Percentiles rank a stretch among this genome's conserved stretches.
Evolutionary conservation across 345 rosid genomes (phyloP).

Genomic region (Brassica nigra): DNA sequence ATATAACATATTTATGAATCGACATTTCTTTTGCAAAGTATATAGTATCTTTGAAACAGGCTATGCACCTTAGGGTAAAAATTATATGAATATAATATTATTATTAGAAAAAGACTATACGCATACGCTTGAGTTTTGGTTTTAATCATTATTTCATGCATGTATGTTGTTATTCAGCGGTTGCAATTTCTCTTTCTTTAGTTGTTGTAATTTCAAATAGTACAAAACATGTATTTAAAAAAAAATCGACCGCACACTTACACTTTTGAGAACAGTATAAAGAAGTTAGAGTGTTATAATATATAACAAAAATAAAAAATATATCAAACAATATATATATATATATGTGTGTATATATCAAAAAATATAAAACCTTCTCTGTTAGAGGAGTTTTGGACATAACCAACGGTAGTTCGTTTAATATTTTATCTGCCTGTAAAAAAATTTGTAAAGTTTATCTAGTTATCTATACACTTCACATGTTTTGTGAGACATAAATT

Average conservation of each 20-base stretch:
- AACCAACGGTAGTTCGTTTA: background rate
- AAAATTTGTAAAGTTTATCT: background rate
- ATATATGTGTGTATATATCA: background rate
- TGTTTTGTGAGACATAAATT: background rate
- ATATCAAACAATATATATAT: background rate
- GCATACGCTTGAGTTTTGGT: background rate
- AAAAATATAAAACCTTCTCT: background rate
- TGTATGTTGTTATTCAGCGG: background rate
- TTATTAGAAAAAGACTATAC: background rate
- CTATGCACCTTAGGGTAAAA: background rate
- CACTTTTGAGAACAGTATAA: background rate
- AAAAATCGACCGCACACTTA: background rate
- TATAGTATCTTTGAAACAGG: background rate
- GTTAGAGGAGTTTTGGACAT: background rate
- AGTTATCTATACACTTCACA: background rate
- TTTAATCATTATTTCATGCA: conserved; percentile 2
- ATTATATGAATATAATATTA: background rate
- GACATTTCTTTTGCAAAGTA: background rate
- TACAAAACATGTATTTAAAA: background rate
- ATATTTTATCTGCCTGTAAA: background rate
- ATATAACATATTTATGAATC: background rate
- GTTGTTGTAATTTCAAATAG: background rate
- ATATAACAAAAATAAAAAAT: no score
- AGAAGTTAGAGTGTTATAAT: background rate
- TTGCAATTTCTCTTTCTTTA: background rate